Evolutionary conservation across 2,329 filamentous ascomycete species (phyloP).

Genomic region (Furcasterigmium furcatum): DNA sequence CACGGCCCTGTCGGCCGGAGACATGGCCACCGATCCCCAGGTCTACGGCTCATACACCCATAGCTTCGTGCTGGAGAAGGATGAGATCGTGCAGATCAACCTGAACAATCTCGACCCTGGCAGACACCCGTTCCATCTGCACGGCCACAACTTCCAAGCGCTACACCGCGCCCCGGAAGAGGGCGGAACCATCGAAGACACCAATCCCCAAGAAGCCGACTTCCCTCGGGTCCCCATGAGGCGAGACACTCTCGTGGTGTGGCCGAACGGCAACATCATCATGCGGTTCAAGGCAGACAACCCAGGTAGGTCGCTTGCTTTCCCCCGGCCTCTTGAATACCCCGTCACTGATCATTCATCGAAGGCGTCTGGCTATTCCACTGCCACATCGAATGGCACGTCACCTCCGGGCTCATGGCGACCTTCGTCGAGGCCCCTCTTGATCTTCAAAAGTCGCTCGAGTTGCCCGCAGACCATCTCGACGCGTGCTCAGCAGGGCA

Average conservation of each 20-base stretch:
- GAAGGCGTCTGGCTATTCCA: slow-evolving; percentile 68
- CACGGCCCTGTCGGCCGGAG: slow-evolving; percentile 63
- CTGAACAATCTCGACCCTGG: slow-evolving; percentile 74
- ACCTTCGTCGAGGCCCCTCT: slow-evolving; percentile 62
- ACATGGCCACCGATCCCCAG: slow-evolving; percentile 52
- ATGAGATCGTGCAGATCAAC: slow-evolving; percentile 68
- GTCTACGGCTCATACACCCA: slow-evolving; percentile 68
- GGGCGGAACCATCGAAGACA: slow-evolving; percentile 49
- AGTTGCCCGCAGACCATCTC: slow-evolving; percentile 57
- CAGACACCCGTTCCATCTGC: slow-evolving; percentile 71
- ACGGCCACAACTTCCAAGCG: slow-evolving; percentile 66
- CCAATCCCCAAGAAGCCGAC: slow-evolving; percentile 37
- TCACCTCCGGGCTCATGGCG: slow-evolving; percentile 62
- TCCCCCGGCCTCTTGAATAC: too few relatives aligned
- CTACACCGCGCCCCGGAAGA: slow-evolving; percentile 58
- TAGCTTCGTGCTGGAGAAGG: slow-evolving; percentile 64
- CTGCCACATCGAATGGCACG: slow-evolving; percentile 80
- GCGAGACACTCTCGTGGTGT: slow-evolving; percentile 65
- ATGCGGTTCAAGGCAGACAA: slow-evolving; percentile 67
- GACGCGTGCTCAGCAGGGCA: slow-evolving; percentile 53
- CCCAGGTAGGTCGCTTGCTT: slow-evolving; percentile 50
- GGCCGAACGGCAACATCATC: slow-evolving; percentile 64
- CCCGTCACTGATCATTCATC: too few relatives aligned
- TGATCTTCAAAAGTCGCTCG: slow-evolving; percentile 56
- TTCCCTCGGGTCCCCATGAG: slow-evolving; percentile 59